These are phyloP conservation scores for Borovskyia barvae DNA, from an alignment of 208 protist species.

Conservation along the genomic window DNA sequence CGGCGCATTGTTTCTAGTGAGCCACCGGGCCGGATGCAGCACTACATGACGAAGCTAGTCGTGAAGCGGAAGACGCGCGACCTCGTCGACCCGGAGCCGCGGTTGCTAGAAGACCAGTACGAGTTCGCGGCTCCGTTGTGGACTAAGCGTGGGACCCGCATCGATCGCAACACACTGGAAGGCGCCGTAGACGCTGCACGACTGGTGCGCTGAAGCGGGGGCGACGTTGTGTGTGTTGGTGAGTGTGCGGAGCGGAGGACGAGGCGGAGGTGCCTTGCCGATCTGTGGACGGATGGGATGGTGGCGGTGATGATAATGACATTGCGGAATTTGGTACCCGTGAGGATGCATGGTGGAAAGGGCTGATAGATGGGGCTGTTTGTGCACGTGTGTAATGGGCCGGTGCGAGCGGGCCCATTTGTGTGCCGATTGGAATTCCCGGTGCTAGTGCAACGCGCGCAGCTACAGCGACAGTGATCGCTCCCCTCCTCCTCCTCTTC, in stretches of 20 bases:
- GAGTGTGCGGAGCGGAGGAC: neutral
- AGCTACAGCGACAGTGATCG: too few species aligned
- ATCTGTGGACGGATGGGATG: too few species aligned
- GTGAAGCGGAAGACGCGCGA: slow-evolving; percentile 88
- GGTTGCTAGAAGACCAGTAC: slow-evolving; percentile 87
- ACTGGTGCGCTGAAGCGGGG: slow-evolving; percentile 27
- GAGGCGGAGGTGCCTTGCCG: neutral
- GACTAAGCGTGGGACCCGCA: slow-evolving; percentile 84
- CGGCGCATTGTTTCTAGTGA: slow-evolving; percentile 81
- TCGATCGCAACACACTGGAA: slow-evolving; percentile 87
- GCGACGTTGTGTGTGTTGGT: too few species aligned
- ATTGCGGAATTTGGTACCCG: too few species aligned
- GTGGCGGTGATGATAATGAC: too few species aligned
- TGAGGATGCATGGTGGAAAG: too few species aligned
- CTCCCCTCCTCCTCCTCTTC: too few species aligned
- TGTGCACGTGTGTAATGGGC: too few species aligned
- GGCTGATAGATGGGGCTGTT: too few species aligned
- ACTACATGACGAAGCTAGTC: slow-evolving; percentile 86
- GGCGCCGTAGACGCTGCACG: slow-evolving; percentile 61
- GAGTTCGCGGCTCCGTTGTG: slow-evolving; percentile 88
- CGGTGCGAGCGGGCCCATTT: too few species aligned
- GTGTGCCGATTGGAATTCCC: too few species aligned
- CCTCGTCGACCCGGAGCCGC: slow-evolving; percentile 73
- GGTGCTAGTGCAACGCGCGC: too few species aligned
- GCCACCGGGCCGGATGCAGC: slow-evolving; percentile 84